phyloP scores from a whole-genome alignment of 2,329 filamentous ascomycete genomes.

The Talaromyces albobiverticillius region DNA sequence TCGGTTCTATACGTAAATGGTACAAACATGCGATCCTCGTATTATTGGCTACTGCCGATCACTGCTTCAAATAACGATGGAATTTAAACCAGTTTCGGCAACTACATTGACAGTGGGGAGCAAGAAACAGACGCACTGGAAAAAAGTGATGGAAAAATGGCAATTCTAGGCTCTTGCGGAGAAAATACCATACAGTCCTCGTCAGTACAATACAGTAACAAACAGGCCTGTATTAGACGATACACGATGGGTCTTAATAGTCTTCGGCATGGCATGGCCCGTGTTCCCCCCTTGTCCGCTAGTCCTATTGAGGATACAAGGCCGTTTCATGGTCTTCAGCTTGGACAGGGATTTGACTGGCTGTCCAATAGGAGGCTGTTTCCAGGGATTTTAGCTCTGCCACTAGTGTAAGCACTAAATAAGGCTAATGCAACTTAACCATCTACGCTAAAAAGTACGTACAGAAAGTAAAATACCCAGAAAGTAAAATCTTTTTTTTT shows the following conservation, averaged over 20 bases:
- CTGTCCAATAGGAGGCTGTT: background rate
- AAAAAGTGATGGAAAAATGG: too few species aligned
- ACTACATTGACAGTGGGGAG: constrained; percentile 2
- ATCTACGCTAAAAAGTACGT: background rate
- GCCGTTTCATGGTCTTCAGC: constrained; percentile 4
- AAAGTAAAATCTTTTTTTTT: too few species aligned
- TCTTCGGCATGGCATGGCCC: constrained; percentile 5
- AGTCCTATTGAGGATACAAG: constrained; percentile 3
- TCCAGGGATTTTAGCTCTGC: background rate
- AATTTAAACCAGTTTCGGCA: background rate
- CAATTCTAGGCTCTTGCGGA: too few species aligned
- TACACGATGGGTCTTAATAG: background rate
- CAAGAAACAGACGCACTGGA: background rate
- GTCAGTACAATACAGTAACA: background rate
- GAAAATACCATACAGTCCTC: background rate
- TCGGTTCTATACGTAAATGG: too few species aligned
- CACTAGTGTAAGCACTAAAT: background rate
- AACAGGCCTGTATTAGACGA: background rate
- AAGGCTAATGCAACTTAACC: constrained; percentile 5
- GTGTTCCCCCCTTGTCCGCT: background rate
- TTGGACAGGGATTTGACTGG: background rate
- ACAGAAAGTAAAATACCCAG: too few species aligned
- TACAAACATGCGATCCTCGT: too few species aligned
- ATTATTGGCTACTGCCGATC: background rate
- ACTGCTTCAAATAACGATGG: background rate